Conservation (phyloP, 805 yeast species). For the Ogataea allantospora region DNA sequence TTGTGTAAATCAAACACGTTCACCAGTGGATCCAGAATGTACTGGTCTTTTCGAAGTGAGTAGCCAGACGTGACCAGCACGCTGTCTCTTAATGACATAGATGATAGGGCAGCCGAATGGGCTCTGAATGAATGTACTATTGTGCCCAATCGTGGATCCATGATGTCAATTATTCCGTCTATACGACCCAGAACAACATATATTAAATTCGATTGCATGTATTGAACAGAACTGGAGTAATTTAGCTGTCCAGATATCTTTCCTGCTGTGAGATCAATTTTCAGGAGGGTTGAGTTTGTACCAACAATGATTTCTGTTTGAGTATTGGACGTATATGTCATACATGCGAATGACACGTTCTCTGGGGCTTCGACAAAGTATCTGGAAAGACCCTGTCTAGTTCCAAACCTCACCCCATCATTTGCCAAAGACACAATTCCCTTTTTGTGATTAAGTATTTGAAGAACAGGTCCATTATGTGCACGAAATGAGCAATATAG, state of each 20-base stretch:
- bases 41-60: conserved; percentile 58
- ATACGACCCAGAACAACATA: conserved; percentile 56
- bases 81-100: conserved; percentile 62
- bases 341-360: conserved; percentile 35
- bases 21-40: conserved; percentile 73
- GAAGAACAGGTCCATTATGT: conserved; percentile 48
- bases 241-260: conserved; percentile 35
- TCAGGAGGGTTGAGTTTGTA: conserved; percentile 34
- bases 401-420: conserved; percentile 50
- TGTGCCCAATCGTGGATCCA: conserved; percentile 52
- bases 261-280: conserved; percentile 43
- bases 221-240: conserved; percentile 45
- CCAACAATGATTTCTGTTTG: conserved; percentile 47
- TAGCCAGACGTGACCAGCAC: conserved; percentile 80
- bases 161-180: conserved; percentile 60
- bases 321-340: conserved; percentile 41
- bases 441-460: conserved; percentile 51
- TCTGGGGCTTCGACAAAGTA: conserved; percentile 31
- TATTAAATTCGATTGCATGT: conserved; percentile 51
- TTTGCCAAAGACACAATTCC: conserved; percentile 60
- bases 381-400: conserved; percentile 53
- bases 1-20: conserved; percentile 77
- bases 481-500: conserved; percentile 60
- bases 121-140: conserved; percentile 54
- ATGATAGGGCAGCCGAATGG: conserved; percentile 61